Conservation (phyloP, 2,329 filamentous ascomycete genomes). For the Ophiosphaerella korrae region DNA sequence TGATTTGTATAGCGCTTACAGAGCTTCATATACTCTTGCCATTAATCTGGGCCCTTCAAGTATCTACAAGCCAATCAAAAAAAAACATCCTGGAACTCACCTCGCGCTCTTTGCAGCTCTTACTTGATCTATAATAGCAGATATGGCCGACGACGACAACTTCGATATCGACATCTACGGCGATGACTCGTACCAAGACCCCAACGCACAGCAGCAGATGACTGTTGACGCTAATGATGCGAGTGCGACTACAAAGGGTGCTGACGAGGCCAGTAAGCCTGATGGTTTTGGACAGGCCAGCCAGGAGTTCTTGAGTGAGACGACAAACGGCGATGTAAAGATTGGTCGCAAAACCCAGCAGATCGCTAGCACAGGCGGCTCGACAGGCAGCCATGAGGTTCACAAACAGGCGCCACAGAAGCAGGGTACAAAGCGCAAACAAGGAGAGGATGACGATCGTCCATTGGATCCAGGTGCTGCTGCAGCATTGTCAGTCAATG, state of each 20-base stretch:
- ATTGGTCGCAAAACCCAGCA: conserved; percentile 47
- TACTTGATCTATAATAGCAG: conserved; percentile 34
- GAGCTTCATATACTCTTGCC: conserved; percentile 47
- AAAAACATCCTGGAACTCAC: conserved; percentile 34
- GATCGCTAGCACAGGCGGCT: conserved; percentile 51
- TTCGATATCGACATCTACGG: conserved; percentile 75
- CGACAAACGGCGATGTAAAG: conserved; percentile 26
- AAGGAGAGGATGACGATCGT: conserved; percentile 58
- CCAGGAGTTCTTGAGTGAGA: conserved; percentile 25
- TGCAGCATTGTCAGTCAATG: conserved; percentile 80
- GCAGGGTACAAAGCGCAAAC: conserved; percentile 68
- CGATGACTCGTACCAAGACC: conserved; percentile 55
- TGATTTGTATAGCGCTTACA: conserved; percentile 43
- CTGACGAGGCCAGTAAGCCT: conserved; percentile 18
- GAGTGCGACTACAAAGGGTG: conserved; percentile 41
- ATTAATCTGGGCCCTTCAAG: conserved; percentile 42
- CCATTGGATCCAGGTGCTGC: conserved; percentile 65
- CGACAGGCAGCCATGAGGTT: conserved; percentile 41
- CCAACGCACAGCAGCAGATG: conserved; percentile 28
- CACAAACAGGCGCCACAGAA: conserved; percentile 54
- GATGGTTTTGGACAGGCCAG: conserved; percentile 19
- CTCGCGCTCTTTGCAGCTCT: conserved; percentile 28
- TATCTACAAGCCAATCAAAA: conserved; percentile 48
- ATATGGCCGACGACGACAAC: conserved; percentile 66
- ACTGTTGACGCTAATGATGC: conserved; percentile 27